A percentile compares a stretch with the other conserved stretches of the same genome.
These are phyloP conservation scores for Tephrocybe sp. DNA, from an alignment of 768 basidiomycete genomes.

Conservation along the genomic window DNA sequence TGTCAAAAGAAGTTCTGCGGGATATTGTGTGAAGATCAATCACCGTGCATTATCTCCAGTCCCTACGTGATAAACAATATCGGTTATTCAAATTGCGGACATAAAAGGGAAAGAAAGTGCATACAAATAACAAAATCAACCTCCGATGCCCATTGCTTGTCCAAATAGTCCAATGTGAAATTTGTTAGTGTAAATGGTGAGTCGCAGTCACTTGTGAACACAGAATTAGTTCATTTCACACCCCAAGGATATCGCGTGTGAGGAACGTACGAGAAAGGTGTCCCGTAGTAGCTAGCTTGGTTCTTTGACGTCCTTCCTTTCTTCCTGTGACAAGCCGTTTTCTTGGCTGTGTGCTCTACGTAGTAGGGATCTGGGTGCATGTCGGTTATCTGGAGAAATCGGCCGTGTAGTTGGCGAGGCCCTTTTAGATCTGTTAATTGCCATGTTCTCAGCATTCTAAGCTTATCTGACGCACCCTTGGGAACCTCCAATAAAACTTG, in stretches of 20 bases:
- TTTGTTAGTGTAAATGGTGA: conserved; percentile 80
- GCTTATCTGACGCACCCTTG: conserved; percentile 26
- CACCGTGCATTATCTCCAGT: conserved; percentile 78
- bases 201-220: conserved; percentile 65
- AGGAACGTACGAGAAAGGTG: conserved; percentile 60
- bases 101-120: conserved; percentile 20
- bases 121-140: conserved; percentile 90
- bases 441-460: background rate
- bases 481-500: conserved; percentile 39
- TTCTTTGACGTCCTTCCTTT: conserved; percentile 54
- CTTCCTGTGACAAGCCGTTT: conserved; percentile 70
- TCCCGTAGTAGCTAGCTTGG: conserved; percentile 62
- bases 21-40: background rate
- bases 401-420: conserved; percentile 58
- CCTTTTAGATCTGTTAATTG: conserved; percentile 25
- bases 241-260: background rate
- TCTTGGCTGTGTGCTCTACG: conserved; percentile 44
- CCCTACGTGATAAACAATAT: conserved; percentile 40
- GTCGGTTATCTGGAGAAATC: conserved; percentile 83
- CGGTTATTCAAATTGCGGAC: conserved; percentile 3
- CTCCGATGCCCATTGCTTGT: conserved; percentile 76
- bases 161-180: conserved; percentile 77
- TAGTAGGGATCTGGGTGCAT: conserved; percentile 82
- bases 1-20: conserved; percentile 1
- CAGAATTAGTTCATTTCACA: background rate